phyloP scores from a whole-genome alignment of 345 rosid species.

The Schrenkiella parvula region DNA sequence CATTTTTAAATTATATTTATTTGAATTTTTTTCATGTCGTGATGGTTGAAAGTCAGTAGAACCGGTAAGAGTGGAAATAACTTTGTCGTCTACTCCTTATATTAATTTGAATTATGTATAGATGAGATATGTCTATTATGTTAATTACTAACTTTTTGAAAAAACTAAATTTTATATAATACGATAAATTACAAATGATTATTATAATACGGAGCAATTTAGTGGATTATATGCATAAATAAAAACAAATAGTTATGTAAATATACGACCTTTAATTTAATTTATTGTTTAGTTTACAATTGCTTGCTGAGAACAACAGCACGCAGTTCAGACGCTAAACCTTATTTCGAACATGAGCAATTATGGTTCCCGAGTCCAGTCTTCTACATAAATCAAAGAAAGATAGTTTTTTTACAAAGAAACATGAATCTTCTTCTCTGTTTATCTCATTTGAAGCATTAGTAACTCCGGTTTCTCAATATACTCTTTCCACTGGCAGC shows the following conservation, averaged over 20 bases:
- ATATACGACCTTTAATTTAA: too few relatives aligned
- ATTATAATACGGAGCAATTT: too few relatives aligned
- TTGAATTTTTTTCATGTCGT: neutral
- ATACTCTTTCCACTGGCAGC: constrained; percentile 79
- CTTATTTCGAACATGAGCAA: neutral
- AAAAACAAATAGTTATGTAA: too few relatives aligned
- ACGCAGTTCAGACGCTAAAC: neutral
- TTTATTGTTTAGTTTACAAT: too few relatives aligned
- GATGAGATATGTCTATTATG: too few relatives aligned
- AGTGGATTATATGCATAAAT: too few relatives aligned
- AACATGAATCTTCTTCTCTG: neutral
- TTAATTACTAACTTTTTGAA: too few relatives aligned
- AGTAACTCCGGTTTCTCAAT: constrained; percentile 85
- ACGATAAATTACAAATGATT: too few relatives aligned
- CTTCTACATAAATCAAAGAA: neutral
- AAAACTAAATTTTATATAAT: too few relatives aligned
- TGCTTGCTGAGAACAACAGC: too few relatives aligned
- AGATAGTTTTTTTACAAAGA: neutral
- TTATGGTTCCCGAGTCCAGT: neutral
- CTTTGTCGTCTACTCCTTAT: constrained; percentile 1
- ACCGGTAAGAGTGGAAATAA: constrained; percentile 2
- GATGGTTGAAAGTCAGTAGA: constrained; percentile 9
- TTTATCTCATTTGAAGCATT: constrained; percentile 64
- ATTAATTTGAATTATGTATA: too few relatives aligned
- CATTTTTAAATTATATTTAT: neutral